Conservation (phyloP, 805 yeast genomes). For the Candida verbasci region DNA sequence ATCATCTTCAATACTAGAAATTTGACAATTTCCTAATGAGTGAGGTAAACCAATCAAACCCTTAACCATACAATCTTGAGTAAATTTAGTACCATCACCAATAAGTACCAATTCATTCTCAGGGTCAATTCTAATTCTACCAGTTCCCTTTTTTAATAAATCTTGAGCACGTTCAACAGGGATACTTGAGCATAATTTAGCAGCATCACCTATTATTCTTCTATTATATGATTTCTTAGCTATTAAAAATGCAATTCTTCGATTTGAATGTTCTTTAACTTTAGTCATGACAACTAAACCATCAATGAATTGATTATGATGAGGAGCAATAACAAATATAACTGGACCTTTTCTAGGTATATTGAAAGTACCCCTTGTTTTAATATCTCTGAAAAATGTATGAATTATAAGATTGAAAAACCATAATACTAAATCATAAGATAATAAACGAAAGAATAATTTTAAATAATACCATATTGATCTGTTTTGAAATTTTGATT, state of each 20-base stretch:
- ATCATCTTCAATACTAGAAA: slow-evolving; percentile 27
- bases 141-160: slow-evolving; percentile 23
- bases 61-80: slow-evolving; percentile 26
- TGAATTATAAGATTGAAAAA: slow-evolving; percentile 32
- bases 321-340: slow-evolving; percentile 40
- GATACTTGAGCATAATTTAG: slow-evolving; percentile 30
- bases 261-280: slow-evolving; percentile 24
- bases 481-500: slow-evolving; percentile 1
- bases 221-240: slow-evolving; percentile 34
- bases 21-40: slow-evolving; percentile 31
- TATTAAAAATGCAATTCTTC: slow-evolving; percentile 32
- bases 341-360: slow-evolving; percentile 35
- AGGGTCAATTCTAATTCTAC: slow-evolving; percentile 23
- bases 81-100: slow-evolving; percentile 33
- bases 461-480: slow-evolving; percentile 1
- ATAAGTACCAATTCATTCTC: slow-evolving; percentile 15
- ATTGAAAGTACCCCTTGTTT: slow-evolving; percentile 33
- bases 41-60: slow-evolving; percentile 36
- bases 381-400: slow-evolving; percentile 39
- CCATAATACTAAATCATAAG: slow-evolving; percentile 28
- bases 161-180: slow-evolving; percentile 44
- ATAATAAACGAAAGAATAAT: slow-evolving; percentile 5
- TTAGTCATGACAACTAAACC: slow-evolving; percentile 34
- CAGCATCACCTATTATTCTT: slow-evolving; percentile 26
- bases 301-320: slow-evolving; percentile 40